Evolutionary conservation across 441 rosid genomes (phyloP), one percentile per base, ranked within the genome.

Genomic region (Raphanus hybrid): DNA sequence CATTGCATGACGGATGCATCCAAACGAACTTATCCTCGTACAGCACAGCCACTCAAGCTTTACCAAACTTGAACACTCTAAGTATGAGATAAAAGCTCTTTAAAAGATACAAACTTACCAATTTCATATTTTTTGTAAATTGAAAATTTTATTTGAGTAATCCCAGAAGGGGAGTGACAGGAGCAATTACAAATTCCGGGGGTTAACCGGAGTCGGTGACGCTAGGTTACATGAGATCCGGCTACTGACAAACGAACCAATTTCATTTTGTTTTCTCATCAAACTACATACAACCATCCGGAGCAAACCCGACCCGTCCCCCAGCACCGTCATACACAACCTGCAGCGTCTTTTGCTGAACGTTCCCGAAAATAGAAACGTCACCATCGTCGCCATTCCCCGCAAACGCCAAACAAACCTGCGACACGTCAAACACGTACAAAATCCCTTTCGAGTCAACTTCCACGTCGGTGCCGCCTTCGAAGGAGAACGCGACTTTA

Each of bases 331-430:
- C 98, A 2, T 91, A 90, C 0, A 89, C 88, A 8, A 94, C 97
- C 73, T 91, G 87, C 4, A 87, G 50, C 32, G 87, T 90, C 78
- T 73, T 71, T 57, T 94, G 98, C 83, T 94, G 99, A 54, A 82
- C 83, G 73, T 89, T 92, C 50, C 99, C 97, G 4, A 90, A 82
- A 1, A 94, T 91, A 0, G 82, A 84, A 0, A 59, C 78, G 39
- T 39, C 87, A 0, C 59, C 35, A 8, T 81, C 87, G 9, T 85
- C 87, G 6, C 72, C 61, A 70, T 94, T 94, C 8, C 75, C 85
- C 0, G 96, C 97, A 45, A 94, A 90, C 16, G 92, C 97, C 61
- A 94, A 75, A 71, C 99, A 94, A 29, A 90, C 89, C 54, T 89
- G 91, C 18, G 89, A 68, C 12, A 2, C 0, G 0, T 63, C 69